Conservation (phyloP, 257 asterid genomes). For the Sherardia arvensis region DNA sequence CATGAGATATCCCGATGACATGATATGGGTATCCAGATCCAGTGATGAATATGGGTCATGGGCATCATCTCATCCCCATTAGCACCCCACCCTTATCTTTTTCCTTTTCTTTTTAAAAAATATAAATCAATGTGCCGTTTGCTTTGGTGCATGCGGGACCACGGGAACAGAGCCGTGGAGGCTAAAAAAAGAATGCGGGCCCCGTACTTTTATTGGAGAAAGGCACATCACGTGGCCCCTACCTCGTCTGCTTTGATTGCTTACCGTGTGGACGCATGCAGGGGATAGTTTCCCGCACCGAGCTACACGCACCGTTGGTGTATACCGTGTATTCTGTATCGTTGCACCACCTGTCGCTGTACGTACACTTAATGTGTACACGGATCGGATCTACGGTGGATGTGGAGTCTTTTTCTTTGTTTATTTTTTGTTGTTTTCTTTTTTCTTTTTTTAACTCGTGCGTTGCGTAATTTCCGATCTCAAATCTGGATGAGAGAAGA, state of each 20-base stretch:
- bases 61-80: background rate
- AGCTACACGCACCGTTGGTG: background rate
- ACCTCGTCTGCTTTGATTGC: background rate
- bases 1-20: background rate
- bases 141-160: constrained; percentile 5
- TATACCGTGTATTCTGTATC: background rate
- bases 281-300: background rate
- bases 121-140: background rate
- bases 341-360: background rate
- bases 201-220: background rate
- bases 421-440: too few species aligned
- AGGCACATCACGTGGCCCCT: constrained; percentile 1
- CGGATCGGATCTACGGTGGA: background rate
- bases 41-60: background rate
- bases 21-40: constrained; percentile 2
- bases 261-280: constrained; percentile 5
- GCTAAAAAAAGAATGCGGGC: background rate
- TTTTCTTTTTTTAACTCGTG: too few species aligned
- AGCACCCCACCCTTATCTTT: background rate
- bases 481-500: background rate
- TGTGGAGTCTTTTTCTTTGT: background rate
- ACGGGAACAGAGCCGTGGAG: constrained; percentile 6
- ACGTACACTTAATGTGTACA: background rate
- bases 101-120: background rate
- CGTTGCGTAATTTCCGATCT: too few species aligned